phyloP scores from a whole-genome alignment of 192 early-diverging fungal species.

The Borealophlyctis nickersoniae region DNA sequence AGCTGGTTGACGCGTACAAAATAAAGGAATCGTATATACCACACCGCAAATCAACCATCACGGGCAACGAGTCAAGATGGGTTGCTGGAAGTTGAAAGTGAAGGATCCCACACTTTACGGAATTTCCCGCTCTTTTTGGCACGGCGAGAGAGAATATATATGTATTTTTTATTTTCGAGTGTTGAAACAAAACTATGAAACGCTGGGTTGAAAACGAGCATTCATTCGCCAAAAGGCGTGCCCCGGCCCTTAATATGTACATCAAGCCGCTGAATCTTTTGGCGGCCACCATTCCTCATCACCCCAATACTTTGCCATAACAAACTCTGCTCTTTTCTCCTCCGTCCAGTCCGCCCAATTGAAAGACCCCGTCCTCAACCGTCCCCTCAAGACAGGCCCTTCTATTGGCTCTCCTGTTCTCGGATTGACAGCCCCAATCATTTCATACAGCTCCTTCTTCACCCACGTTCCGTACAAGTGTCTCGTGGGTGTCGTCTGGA shows the following conservation, averaged over 20 bases:
- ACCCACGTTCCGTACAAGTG: constrained; percentile 53
- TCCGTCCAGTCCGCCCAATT: constrained; percentile 53
- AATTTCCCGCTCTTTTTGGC: too few relatives aligned
- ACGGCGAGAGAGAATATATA: too few relatives aligned
- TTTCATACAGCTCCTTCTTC: constrained; percentile 45
- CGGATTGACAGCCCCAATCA: constrained; percentile 28
- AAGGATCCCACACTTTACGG: too few relatives aligned
- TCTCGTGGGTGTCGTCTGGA: constrained; percentile 21
- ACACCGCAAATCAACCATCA: constrained; percentile 31
- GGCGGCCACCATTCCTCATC: constrained; percentile 25
- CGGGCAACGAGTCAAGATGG: too few relatives aligned
- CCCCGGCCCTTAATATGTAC: constrained; percentile 1
- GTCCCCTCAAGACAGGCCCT: constrained; percentile 26
- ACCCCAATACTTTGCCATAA: constrained; percentile 39
- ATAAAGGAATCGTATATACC: constrained; percentile 65
- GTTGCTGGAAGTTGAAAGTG: too few relatives aligned
- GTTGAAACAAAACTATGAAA: too few relatives aligned
- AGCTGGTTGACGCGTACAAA: constrained; percentile 63
- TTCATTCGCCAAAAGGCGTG: too few relatives aligned
- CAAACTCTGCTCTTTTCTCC: constrained; percentile 38
- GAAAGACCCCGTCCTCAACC: constrained; percentile 42
- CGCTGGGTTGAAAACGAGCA: too few relatives aligned
- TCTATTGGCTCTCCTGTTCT: constrained; percentile 24
- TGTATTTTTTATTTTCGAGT: too few relatives aligned
- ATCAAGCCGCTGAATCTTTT: too few relatives aligned